These are phyloP conservation scores for Thermochaetoides thermophila DNA, from an alignment of 495 filamentous ascomycete genomes.

Conservation along the genomic window DNA sequence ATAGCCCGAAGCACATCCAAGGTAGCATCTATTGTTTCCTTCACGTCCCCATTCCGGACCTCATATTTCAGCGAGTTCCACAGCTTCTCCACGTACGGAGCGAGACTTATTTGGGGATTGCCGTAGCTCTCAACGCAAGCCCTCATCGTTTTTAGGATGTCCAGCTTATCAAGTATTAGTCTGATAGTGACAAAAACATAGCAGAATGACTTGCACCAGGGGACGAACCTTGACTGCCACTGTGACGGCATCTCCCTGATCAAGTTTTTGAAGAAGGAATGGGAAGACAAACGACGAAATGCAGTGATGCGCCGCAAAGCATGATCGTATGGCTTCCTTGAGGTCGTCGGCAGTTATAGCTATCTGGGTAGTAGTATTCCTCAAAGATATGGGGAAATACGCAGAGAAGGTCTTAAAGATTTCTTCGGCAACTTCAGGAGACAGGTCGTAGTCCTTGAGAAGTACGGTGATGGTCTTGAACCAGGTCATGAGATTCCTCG, in stretches of 20 bases:
- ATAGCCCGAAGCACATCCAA: conserved; percentile 32
- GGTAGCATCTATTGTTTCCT: conserved; percentile 33
- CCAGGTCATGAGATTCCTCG: conserved; percentile 32
- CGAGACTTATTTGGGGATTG: conserved; percentile 22
- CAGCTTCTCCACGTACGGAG: conserved; percentile 28
- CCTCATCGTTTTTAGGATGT: conserved; percentile 34
- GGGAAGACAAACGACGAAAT: conserved; percentile 27
- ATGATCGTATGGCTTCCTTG: conserved; percentile 29
- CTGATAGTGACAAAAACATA: no score
- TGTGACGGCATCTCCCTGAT: conserved; percentile 33
- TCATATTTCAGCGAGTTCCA: conserved; percentile 44
- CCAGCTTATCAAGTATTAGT: no score
- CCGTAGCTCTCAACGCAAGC: conserved; percentile 31
- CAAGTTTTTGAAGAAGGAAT: conserved; percentile 33
- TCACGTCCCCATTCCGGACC: conserved; percentile 39
- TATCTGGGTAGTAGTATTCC: conserved; percentile 25
- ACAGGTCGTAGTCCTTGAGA: conserved; percentile 24
- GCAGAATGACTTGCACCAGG: no score
- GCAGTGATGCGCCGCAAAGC: conserved; percentile 29
- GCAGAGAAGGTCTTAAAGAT: conserved; percentile 33
- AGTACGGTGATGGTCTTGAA: conserved; percentile 29
- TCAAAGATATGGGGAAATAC: conserved; percentile 39
- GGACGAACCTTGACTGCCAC: conserved; percentile 30
- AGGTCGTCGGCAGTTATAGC: conserved; percentile 35
- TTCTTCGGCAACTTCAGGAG: conserved; percentile 25